Evolutionary conservation across 78 protist genomes (phyloP).

Genomic region (Trichosphaerium sp.): DNA sequence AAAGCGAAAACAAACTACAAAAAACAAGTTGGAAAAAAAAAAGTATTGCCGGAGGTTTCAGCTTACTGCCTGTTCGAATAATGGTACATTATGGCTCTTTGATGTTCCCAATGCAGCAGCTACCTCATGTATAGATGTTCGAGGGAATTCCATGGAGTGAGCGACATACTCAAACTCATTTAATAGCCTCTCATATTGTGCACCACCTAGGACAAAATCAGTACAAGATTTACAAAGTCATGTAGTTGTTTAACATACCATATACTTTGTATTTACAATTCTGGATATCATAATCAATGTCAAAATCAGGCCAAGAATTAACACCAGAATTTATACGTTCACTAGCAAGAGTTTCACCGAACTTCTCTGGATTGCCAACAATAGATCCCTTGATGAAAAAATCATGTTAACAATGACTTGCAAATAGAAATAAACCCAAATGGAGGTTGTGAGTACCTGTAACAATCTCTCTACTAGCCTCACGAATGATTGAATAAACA

Average conservation of each 20-base stretch:
- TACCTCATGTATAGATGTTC: conserved; percentile 54
- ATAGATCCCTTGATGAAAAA: conserved; percentile 8
- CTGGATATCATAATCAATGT: conserved; percentile 33
- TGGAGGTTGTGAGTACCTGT: conserved; percentile 16
- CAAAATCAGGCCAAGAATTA: conserved; percentile 41
- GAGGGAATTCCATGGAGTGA: conserved; percentile 58
- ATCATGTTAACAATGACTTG: not conserved
- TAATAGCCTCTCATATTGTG: conserved; percentile 53
- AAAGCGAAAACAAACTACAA: not conserved
- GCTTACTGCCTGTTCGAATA: conserved; percentile 43
- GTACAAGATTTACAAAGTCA: too few relatives aligned
- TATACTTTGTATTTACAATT: conserved; percentile 30
- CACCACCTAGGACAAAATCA: too few relatives aligned
- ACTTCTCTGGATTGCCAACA: conserved; percentile 44
- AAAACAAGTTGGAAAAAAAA: conserved; percentile 22
- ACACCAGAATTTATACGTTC: conserved; percentile 22
- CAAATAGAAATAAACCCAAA: not conserved
- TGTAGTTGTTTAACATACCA: too few relatives aligned
- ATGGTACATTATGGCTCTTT: conserved; percentile 42
- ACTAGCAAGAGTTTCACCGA: conserved; percentile 42
- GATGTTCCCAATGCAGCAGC: conserved; percentile 61
- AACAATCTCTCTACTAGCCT: conserved; percentile 26
- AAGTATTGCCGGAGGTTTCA: not conserved
- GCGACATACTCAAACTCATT: conserved; percentile 60
- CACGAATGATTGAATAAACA: conserved; percentile 26